Base-by-base conservation (phyloP, 2,329 filamentous ascomycete genomes). In the Colletotrichum trifolii region DNA sequence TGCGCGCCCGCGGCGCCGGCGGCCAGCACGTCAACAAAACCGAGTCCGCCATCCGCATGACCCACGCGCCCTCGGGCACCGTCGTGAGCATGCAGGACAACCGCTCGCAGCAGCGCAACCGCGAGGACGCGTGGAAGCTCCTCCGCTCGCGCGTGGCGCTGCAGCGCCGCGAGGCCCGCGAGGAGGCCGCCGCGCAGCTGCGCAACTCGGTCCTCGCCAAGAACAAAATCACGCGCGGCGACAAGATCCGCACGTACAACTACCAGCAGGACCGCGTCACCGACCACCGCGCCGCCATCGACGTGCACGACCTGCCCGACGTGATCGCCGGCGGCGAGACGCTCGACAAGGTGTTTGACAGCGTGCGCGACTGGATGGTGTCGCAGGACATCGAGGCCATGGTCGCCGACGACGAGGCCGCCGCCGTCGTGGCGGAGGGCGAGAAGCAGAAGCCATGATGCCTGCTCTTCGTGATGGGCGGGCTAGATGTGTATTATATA, bases 21-120 rank as follows among this genome's bases (percentile, higher is more conserved):
- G 96, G 96, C 1, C 96, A 99, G 81, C 96, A 99, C 78, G 96
- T 99, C 75, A 99, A 99, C 81, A 97, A 95, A 77, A 99, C 96
- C 0, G 96, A 99, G 80, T 97, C 93, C 36, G 96, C 96, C 4
- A 92, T 99, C 67, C 90, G 96, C 9, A 84, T 99, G 72, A 98
- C 94, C 2, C 96, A 99, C 80, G 78, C 91, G 7, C 96, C 96
- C 2, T 97, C 94, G 1, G 92, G 91, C 48, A 96, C 89, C 0
- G 88, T 92, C 2, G 94, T 98, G 12, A 90, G 90, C 11, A 97
- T 98, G 85, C 96, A 99, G 77, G 96, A 99, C 75, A 90, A 89
- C 57, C 87, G 96, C 59, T 97, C 93, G 47, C 96, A 99, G 80
- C 89, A 92, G 71, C 88, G 92, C 69, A 99, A 99, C 78, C 87